Evolutionary conservation across 2,329 filamentous ascomycete genomes (phyloP).

Genomic region (Allantophomopsis lycopodina): DNA sequence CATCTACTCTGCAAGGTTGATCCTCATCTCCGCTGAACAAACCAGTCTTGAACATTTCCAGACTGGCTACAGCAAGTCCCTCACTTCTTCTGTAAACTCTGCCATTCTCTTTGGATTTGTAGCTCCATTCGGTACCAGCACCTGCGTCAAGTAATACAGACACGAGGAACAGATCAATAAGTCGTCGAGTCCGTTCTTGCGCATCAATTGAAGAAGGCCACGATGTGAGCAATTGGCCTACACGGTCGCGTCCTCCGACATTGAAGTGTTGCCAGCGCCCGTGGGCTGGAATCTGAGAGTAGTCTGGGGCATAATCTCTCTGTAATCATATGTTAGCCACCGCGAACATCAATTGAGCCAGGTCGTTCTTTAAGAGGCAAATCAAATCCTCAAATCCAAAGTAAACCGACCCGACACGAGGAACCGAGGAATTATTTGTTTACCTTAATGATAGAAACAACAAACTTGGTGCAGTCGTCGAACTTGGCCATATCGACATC

Average conservation of each 20-base stretch:
- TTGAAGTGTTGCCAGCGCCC: slow-evolving; percentile 76
- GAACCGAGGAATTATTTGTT: slow-evolving; percentile 8
- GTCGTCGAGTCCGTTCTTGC: slow-evolving; percentile 58
- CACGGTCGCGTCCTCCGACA: slow-evolving; percentile 62
- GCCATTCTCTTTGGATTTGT: slow-evolving; percentile 82
- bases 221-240: slow-evolving; percentile 55
- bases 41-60: slow-evolving; percentile 91
- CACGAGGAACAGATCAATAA: slow-evolving; percentile 67
- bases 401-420: neutral
- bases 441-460: slow-evolving; percentile 65
- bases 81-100: slow-evolving; percentile 75
- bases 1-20: slow-evolving; percentile 86
- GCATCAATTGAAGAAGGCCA: slow-evolving; percentile 58
- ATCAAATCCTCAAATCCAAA: no score
- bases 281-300: slow-evolving; percentile 68
- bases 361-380: no score
- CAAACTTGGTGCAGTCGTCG: slow-evolving; percentile 50
- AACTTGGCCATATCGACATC: slow-evolving; percentile 59
- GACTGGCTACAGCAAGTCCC: slow-evolving; percentile 61
- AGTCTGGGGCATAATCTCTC: slow-evolving; percentile 59
- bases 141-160: slow-evolving; percentile 80
- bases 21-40: slow-evolving; percentile 70
- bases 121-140: slow-evolving; percentile 81
- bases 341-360: no score
- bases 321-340: slow-evolving; percentile 14